A percentile compares a stretch with the other conserved stretches of the same genome.
These are phyloP conservation scores for Ceratobasidium sp. DNA, from an alignment of 1,284 basidiomycete genomes.

Conservation along the genomic window DNA sequence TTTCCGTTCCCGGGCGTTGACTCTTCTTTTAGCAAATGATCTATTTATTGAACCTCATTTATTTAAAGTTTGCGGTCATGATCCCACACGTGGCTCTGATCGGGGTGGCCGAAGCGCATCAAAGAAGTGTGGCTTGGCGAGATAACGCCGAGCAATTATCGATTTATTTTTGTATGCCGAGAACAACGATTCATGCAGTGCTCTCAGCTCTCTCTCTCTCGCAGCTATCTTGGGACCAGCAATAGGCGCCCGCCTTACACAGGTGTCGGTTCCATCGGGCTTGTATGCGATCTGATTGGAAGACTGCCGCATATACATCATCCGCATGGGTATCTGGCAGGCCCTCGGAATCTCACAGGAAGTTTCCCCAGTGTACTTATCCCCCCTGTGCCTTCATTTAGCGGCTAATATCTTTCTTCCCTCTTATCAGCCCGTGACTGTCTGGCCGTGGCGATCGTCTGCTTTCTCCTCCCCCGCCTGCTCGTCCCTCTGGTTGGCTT, in stretches of 20 bases:
- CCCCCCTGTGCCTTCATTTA: neutral
- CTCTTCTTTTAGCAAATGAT: too few species aligned
- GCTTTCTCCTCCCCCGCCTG: too few species aligned
- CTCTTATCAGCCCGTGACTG: slow-evolving; percentile 14
- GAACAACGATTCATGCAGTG: neutral
- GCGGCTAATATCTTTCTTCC: too few species aligned
- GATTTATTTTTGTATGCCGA: neutral
- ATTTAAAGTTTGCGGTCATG: too few species aligned
- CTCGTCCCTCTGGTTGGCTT: too few species aligned
- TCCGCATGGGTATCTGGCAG: neutral
- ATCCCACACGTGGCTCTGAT: too few species aligned
- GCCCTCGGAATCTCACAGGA: too few species aligned
- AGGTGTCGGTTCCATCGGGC: neutral
- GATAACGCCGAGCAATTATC: slow-evolving; percentile 6
- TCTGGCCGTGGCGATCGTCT: too few species aligned
- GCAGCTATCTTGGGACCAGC: neutral
- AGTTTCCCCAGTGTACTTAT: too few species aligned
- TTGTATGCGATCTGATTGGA: neutral
- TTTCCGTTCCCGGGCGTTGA: neutral
- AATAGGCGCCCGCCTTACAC: neutral
- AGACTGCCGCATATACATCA: neutral
- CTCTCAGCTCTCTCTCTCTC: neutral
- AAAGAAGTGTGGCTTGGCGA: slow-evolving; percentile 11
- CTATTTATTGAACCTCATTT: too few species aligned
- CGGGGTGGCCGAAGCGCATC: too few species aligned